Base-by-base conservation (phyloP, 2,329 filamentous ascomycete species). In the Massarina eburnea region DNA sequence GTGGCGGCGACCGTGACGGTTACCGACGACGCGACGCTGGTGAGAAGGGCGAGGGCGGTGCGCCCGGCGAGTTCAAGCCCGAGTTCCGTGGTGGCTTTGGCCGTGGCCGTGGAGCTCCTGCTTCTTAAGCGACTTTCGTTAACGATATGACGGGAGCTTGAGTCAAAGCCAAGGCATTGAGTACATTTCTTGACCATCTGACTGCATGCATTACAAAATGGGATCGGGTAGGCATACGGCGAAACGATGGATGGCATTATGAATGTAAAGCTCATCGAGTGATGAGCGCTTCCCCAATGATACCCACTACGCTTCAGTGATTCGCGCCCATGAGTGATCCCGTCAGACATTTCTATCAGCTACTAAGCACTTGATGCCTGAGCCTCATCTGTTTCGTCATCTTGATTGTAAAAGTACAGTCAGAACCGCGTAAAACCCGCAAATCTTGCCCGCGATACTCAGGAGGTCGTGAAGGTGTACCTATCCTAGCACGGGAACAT, bases 21-120 rank as follows among this genome's bases (percentile, higher is more conserved):
- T 96, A 96, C 85, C 83, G 91, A 77, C 86, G 91, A 77, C 88
- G 91, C 72, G 90, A 95, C 71, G 86, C 84, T 77, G 68, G 64
- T 45, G 68, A 71, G 59, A 69, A 71, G 59, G 57, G 57, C 39
- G 62, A 71, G 66, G 62, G 66, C 36, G 61, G 59, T 59, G 68
- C 70, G 43, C 70, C 70, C 43, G 68, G 70, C 52, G 68, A 70
- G 59, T 73, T 72, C 67, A 71, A 68, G 64, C 70, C 70, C 39
- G 64, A 70, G 60, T 73, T 73, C 69, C 69, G 70, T 62, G 70
- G 70, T 63, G 70, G 70, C 55, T 73, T 71, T 59, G 70, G 70
- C 17, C 66, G 66, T 52, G 66, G 66, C 49, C 67, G 67, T 58
- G 67, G 65, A 4, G 35, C 67, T 57, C 66, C 67, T 59, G 55